Base-by-base conservation (phyloP, 495 filamentous ascomycete genomes). In the Tuber indicum region DNA sequence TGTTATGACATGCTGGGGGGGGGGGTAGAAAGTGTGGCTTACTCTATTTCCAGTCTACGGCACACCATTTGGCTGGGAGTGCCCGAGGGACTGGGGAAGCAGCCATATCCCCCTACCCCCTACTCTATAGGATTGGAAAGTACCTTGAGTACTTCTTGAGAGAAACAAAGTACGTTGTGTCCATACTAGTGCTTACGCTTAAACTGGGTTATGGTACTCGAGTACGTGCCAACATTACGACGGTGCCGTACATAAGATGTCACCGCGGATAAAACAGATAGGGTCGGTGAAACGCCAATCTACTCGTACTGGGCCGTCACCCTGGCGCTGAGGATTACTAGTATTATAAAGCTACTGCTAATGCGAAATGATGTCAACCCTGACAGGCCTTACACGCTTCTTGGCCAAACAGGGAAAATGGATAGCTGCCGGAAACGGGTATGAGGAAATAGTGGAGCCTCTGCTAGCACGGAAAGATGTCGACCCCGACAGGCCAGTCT, bases 391-490 rank as follows among this genome's bases (percentile, higher is more conserved):
- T 21, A 5, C 47, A 9, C 19, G 1, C 19, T 23, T 5, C 4
- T 8, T 74, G 78, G 79, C 32, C 81, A 81, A 46, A 86, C 83
- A 12, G 32, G 83, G 86, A 52, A 81, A 87, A 52, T 84, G 79
- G 10, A 83, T 74, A 78, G 86, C 86, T 23, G 83, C 85, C 41
- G 77, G 74, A 72, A 76, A 74, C n/a, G 86, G 85, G 12, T 81
- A 87, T 76, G 77, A 84, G 44, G 83, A 42, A 26, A 58, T 58
- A 58, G 52, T 14, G 52, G 26, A 58, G n/a, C 23, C 26, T 5
- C 52, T 58, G 1, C 14, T 58, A 26, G 52, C 9, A 26, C 9
- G 52, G 3, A 2, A 26, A 36, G 58, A 26, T 66, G 58, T 66
- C 58, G 12, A 62, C 12, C 52, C 52, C 10, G 10, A 62, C n/a